Percentiles rank a stretch among this genome's conserved stretches.
These are phyloP conservation scores for Sanghuangporus weigelae DNA, from an alignment of 1,284 basidiomycete genomes.

Conservation along the genomic window DNA sequence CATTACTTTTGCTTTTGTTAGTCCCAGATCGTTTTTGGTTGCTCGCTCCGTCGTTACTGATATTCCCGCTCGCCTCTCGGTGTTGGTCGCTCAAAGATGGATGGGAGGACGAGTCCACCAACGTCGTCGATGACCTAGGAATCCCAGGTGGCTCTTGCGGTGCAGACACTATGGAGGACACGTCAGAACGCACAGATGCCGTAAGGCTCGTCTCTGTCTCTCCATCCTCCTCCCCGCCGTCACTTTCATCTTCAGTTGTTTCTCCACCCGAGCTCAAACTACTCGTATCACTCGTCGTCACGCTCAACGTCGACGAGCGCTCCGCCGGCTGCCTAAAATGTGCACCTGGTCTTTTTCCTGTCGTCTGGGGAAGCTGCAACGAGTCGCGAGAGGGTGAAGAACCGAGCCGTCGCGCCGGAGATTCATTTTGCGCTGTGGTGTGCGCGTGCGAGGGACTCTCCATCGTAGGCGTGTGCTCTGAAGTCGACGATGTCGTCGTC, in stretches of 20 bases:
- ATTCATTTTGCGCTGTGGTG: background rate
- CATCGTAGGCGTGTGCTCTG: constrained; percentile 1
- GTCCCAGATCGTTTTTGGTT: background rate
- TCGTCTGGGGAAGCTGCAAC: constrained; percentile 25
- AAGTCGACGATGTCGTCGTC: background rate
- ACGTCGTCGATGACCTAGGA: background rate
- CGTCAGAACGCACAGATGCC: constrained; percentile 35
- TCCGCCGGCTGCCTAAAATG: constrained; percentile 9
- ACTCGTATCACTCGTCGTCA: constrained; percentile 8
- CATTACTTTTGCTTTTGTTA: background rate
- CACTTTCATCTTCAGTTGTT: background rate
- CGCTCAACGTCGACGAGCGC: background rate
- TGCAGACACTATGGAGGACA: constrained; percentile 28
- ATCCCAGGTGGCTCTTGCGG: background rate
- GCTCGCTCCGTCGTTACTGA: background rate
- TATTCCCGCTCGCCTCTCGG: background rate
- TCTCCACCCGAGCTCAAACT: constrained; percentile 7
- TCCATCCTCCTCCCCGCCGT: constrained; percentile 12
- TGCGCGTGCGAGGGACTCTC: constrained; percentile 9
- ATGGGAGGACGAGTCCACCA: constrained; percentile 18
- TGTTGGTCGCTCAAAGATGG: constrained; percentile 6
- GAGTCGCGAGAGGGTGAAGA: constrained; percentile 27
- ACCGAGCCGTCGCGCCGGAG: background rate
- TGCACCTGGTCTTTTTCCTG: constrained; percentile 22
- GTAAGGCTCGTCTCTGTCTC: constrained; percentile 13